These are phyloP conservation scores for Fusarium beomiforme DNA, from an alignment of 2,329 filamentous ascomycete species.

Conservation along the genomic window DNA sequence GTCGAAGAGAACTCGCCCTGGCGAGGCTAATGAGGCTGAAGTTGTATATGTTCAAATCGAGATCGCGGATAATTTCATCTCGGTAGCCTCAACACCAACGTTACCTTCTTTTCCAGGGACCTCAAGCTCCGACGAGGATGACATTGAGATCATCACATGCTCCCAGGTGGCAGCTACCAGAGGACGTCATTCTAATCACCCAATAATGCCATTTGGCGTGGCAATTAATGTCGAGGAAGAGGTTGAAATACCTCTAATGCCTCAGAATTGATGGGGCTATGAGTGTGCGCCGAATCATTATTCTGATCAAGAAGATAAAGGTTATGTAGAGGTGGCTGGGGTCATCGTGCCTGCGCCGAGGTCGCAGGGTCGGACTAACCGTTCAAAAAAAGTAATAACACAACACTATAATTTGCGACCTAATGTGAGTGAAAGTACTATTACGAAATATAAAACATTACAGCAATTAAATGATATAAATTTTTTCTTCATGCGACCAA, in stretches of 20 bases:
- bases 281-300: neutral
- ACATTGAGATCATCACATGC: neutral
- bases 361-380: neutral
- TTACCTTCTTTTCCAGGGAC: neutral
- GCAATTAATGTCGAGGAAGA: neutral
- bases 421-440: neutral
- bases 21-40: neutral
- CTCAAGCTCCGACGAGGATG: neutral
- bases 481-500: neutral
- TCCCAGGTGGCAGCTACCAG: neutral
- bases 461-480: neutral
- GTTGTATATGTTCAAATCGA: neutral
- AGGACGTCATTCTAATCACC: neutral
- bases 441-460: neutral
- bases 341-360: neutral
- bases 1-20: neutral
- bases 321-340: neutral
- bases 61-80: neutral
- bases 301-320: neutral
- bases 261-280: neutral
- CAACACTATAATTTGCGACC: neutral
- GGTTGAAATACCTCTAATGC: neutral
- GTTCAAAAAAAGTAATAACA: neutral
- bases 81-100: neutral
- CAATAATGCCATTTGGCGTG: neutral